Evolutionary conservation across 192 early-diverging fungal genomes (phyloP).

Genomic region (Backusella mclennaniae): DNA sequence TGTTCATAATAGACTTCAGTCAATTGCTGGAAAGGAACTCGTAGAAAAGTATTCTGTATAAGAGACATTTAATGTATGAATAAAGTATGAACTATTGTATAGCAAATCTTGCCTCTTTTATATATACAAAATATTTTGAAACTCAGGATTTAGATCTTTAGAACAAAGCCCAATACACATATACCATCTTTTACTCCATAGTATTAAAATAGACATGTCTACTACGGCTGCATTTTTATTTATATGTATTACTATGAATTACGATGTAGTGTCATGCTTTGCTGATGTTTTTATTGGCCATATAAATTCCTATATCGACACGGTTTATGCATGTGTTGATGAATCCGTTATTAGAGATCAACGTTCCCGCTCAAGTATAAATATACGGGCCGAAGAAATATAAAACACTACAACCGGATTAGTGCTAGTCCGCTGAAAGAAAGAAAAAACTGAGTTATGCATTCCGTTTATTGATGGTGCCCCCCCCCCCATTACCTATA

Average conservation of each 20-base stretch:
- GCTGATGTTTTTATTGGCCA: too few species aligned
- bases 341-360: not conserved
- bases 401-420: not conserved
- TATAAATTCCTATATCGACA: too few species aligned
- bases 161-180: not conserved
- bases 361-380: not conserved
- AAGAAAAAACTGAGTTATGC: not conserved
- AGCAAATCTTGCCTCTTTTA: not conserved
- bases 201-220: not conserved
- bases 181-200: not conserved
- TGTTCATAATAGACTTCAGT: not conserved
- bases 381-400: not conserved
- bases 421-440: not conserved
- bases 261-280: not conserved
- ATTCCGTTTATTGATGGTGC: not conserved
- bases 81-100: not conserved
- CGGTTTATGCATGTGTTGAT: too few species aligned
- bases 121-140: not conserved
- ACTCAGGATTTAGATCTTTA: not conserved
- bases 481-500: too few species aligned
- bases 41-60: not conserved
- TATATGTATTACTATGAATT: not conserved
- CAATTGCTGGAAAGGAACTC: not conserved
- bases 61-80: not conserved
- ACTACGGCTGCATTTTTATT: not conserved